Percentiles rank a stretch among this genome's conserved stretches.
Evolutionary conservation across 345 rosid species (phyloP).

Genomic region (Citrus sinensis): DVS_A1.0 CM039163.1:36491001-36491500

Average conservation of each 20-base stretch:
- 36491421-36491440: background rate
- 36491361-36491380: background rate
- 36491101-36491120: background rate
- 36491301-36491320: too few species aligned
- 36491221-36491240: background rate
- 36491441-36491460: background rate
- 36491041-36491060: background rate
- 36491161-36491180: background rate
- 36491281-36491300: background rate
- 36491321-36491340: too few species aligned
- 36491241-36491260: background rate
- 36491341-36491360: background rate
- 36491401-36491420: background rate
- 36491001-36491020: too few species aligned
- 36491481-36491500: background rate
- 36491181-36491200: background rate
- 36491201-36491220: background rate
- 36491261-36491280: background rate
- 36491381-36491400: background rate
- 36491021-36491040: background rate
- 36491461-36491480: background rate
- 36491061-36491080: background rate
- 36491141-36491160: background rate
- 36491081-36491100: too few species aligned
- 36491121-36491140: background rate